A percentile compares a stretch with the other conserved stretches of the same genome.
phyloP scores from a whole-genome alignment of 2,329 filamentous ascomycete genomes.

The Xylaria polymorpha region DNA sequence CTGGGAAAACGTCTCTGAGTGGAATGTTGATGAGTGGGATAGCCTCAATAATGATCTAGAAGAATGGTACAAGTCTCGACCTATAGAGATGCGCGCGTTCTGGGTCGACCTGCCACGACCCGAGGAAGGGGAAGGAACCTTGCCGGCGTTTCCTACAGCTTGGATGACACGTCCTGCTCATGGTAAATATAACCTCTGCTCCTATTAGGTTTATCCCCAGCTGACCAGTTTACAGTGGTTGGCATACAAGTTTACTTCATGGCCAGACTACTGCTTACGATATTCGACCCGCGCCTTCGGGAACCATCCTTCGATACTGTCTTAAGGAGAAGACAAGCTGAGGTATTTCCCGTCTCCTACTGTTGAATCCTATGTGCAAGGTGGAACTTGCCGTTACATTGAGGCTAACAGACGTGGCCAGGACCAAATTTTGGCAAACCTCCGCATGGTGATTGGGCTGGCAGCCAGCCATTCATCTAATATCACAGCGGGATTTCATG shows the following conservation, averaged over 20 bases:
- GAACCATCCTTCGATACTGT: neutral
- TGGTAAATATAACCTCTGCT: neutral
- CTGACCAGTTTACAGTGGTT: neutral
- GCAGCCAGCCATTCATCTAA: constrained; percentile 10
- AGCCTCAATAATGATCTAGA: neutral
- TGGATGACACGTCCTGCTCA: constrained; percentile 1
- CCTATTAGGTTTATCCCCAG: neutral
- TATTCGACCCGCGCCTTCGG: constrained; percentile 4
- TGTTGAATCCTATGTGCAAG: neutral
- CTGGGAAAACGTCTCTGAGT: neutral
- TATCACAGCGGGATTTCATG: constrained; percentile 17
- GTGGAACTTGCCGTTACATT: neutral
- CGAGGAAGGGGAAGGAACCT: neutral
- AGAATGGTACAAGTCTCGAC: neutral
- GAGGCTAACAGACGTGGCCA: neutral
- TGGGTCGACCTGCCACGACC: neutral
- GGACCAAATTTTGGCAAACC: neutral
- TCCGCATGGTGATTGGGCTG: constrained; percentile 8
- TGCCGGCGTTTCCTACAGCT: neutral
- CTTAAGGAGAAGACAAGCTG: neutral
- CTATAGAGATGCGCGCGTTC: neutral
- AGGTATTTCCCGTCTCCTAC: neutral
- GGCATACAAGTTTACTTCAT: constrained; percentile 17
- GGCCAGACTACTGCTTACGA: constrained; percentile 14
- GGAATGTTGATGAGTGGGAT: neutral